These are phyloP conservation scores for Pontederia paniculata DNA, from an alignment of 176 grass and related monocot genomes.

Conservation along the genomic window DNA sequence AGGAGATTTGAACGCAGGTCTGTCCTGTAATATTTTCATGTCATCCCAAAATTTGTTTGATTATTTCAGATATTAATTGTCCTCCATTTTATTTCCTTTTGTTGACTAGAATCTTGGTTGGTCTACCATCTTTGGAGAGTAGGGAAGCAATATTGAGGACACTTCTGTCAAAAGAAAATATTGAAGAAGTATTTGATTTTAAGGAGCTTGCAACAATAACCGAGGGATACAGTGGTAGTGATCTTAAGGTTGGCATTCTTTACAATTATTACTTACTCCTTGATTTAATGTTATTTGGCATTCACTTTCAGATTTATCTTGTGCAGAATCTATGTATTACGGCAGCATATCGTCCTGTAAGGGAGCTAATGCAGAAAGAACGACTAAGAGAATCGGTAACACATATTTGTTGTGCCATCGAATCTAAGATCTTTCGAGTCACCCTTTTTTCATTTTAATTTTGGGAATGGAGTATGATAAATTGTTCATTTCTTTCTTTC, in stretches of 20 bases:
- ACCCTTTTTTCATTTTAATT: neutral
- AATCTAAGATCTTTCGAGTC: neutral
- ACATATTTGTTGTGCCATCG: neutral
- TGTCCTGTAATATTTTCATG: neutral
- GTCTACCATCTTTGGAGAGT: constrained; percentile 71
- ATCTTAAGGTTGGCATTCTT: constrained; percentile 1
- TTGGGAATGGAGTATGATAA: neutral
- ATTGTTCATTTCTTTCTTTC: neutral
- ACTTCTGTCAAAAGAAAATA: constrained; percentile 79
- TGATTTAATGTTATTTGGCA: too few species aligned
- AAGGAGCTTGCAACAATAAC: constrained; percentile 87
- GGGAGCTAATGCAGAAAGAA: constrained; percentile 11
- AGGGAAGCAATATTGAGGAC: constrained; percentile 75
- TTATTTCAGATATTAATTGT: too few species aligned
- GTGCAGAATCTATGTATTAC: constrained; percentile 2
- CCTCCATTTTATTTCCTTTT: constrained; percentile 1
- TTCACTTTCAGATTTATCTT: neutral
- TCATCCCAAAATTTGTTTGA: too few species aligned
- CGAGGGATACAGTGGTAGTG: constrained; percentile 81
- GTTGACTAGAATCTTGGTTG: constrained; percentile 80
- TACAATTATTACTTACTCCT: neutral
- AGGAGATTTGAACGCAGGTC: constrained; percentile 12
- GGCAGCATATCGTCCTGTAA: constrained; percentile 10
- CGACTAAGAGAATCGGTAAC: constrained; percentile 5
- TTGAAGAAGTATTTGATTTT: constrained; percentile 40